phyloP scores from a whole-genome alignment of 106 monocot genomes.

The Platanthera guangdongensis region DNA sequence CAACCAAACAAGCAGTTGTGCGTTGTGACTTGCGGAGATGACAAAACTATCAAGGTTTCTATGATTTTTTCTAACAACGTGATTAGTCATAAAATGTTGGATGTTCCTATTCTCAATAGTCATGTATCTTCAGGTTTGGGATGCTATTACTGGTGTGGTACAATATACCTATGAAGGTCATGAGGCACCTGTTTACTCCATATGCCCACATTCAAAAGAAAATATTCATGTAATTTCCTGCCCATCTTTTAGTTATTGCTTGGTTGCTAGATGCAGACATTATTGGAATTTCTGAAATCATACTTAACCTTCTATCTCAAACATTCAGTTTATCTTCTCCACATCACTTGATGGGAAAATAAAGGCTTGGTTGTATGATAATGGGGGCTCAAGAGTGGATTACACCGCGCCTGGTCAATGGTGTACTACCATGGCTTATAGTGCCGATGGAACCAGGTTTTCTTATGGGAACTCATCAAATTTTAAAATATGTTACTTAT shows the following conservation, averaged over 20 bases:
- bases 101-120: background rate
- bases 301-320: slow-evolving; percentile 1
- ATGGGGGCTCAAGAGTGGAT: slow-evolving; percentile 37
- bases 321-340: slow-evolving; percentile 52
- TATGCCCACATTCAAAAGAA: slow-evolving; percentile 42
- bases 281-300: background rate
- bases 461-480: background rate
- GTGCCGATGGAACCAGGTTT: slow-evolving; percentile 57
- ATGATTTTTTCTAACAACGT: background rate
- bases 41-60: slow-evolving; percentile 61
- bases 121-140: slow-evolving; percentile 38
- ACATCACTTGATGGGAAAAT: slow-evolving; percentile 62
- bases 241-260: background rate
- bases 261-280: background rate
- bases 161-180: slow-evolving; percentile 39
- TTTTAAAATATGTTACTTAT: background rate
- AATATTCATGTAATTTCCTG: slow-evolving; percentile 36
- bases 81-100: background rate
- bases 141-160: slow-evolving; percentile 17
- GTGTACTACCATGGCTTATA: slow-evolving; percentile 53
- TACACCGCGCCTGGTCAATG: slow-evolving; percentile 42
- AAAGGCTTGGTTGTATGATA: slow-evolving; percentile 59
- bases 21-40: slow-evolving; percentile 79
- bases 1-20: slow-evolving; percentile 33
- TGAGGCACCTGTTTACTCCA: slow-evolving; percentile 42